Percentiles rank a stretch among this genome's conserved stretches.
phyloP scores from a whole-genome alignment of 352 stramenopile genomes.

The Pythium dissotocum region DNA sequence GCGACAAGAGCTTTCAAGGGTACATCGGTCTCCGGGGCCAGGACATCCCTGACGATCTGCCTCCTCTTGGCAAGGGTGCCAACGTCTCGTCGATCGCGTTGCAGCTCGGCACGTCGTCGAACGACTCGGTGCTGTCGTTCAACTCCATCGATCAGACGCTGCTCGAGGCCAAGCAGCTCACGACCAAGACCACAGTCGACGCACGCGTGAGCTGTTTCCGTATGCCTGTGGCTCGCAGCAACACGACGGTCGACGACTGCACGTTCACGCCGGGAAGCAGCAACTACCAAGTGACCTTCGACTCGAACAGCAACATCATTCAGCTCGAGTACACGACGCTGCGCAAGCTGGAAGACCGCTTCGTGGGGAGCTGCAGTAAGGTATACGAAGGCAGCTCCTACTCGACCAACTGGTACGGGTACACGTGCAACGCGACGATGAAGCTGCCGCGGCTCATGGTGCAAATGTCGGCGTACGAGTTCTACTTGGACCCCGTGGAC shows the following conservation, averaged over 20 bases:
- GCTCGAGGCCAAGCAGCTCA: neutral
- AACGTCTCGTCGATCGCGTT: constrained; percentile 7
- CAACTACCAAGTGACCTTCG: neutral
- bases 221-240: neutral
- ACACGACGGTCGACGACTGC: constrained; percentile 3
- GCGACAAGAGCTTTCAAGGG: constrained; percentile 4
- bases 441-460: constrained; percentile 13
- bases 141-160: neutral
- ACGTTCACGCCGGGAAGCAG: neutral
- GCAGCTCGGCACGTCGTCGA: constrained; percentile 10
- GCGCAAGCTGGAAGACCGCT: constrained; percentile 2
- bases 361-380: neutral
- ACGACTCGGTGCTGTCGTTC: constrained; percentile 10
- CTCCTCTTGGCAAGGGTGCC: neutral
- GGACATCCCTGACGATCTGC: neutral
- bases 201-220: neutral
- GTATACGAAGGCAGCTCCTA: neutral
- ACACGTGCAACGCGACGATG: constrained; percentile 8
- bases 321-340: neutral
- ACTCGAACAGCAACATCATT: neutral
- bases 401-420: neutral
- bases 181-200: neutral
- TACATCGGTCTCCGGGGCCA: neutral
- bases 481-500: constrained; percentile 12
- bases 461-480: constrained; percentile 8